Percentiles rank a stretch among this genome's conserved stretches.
Conservation (phyloP, 2,329 filamentous ascomycete genomes). For the Diaporthe velutina region DNA sequence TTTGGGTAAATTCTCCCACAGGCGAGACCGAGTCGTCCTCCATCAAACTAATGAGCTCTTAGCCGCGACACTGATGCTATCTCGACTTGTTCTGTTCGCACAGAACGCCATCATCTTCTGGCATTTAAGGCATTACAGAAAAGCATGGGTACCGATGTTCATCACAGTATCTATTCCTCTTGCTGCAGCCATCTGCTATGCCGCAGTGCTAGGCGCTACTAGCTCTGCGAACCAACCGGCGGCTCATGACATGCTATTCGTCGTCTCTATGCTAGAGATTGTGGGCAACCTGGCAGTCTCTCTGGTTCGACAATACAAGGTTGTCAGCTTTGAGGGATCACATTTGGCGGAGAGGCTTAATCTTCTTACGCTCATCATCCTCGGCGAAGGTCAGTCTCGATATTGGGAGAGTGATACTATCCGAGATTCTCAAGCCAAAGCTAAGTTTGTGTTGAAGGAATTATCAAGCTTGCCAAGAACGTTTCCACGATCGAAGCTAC, state of each 20-base stretch:
- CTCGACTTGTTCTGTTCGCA: conserved; percentile 63
- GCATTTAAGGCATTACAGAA: conserved; percentile 49
- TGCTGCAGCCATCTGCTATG: conserved; percentile 52
- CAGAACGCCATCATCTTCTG: conserved; percentile 65
- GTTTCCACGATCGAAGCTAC: conserved; percentile 16
- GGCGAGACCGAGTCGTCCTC: neutral
- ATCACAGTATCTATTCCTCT: conserved; percentile 48
- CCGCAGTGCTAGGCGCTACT: conserved; percentile 50
- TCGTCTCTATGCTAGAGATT: conserved; percentile 71
- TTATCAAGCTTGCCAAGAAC: conserved; percentile 31
- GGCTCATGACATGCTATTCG: conserved; percentile 56
- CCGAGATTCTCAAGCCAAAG: no score
- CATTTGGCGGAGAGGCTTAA: conserved; percentile 75
- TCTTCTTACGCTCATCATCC: conserved; percentile 73
- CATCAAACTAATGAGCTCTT: neutral
- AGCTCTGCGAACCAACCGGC: conserved; percentile 51
- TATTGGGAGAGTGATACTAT: no score
- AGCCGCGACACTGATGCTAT: conserved; percentile 62
- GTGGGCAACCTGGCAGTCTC: conserved; percentile 65
- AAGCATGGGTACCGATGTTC: conserved; percentile 1
- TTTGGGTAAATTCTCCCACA: neutral
- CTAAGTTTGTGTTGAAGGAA: neutral
- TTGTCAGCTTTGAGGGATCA: conserved; percentile 72
- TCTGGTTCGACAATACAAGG: conserved; percentile 58
- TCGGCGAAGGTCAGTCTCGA: conserved; percentile 66